A percentile compares a stretch with the other conserved stretches of the same genome.
Evolutionary conservation across 352 stramenopile species (phyloP).

Genomic region (Thraustotheca clavata): DNA sequence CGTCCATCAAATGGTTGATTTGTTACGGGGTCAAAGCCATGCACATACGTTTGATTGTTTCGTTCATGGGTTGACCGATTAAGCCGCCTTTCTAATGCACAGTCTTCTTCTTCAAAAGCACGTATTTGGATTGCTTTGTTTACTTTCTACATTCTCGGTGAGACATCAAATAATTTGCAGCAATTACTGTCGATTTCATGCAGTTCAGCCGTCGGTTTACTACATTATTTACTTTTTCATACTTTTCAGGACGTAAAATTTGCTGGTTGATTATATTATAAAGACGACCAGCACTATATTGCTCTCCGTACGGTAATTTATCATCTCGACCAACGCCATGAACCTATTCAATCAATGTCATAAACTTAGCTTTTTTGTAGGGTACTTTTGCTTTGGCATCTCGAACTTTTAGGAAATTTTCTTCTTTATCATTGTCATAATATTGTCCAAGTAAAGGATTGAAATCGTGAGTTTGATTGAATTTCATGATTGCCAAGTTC

Average conservation of each 20-base stretch:
- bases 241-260: conserved; percentile 42
- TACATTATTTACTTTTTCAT: conserved; percentile 32
- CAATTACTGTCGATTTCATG: conserved; percentile 40
- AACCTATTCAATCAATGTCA: neutral
- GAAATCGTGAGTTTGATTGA: conserved; percentile 54
- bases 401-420: conserved; percentile 33
- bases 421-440: conserved; percentile 47
- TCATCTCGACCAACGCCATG: conserved; percentile 45
- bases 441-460: conserved; percentile 54
- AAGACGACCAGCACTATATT: conserved; percentile 53
- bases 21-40: conserved; percentile 57
- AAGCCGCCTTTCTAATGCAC: conserved; percentile 37
- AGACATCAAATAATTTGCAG: neutral
- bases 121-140: conserved; percentile 40
- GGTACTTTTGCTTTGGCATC: conserved; percentile 27
- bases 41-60: conserved; percentile 39
- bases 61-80: conserved; percentile 58
- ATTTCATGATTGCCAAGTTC: conserved; percentile 45
- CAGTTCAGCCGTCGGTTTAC: conserved; percentile 44
- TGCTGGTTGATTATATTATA: conserved; percentile 76
- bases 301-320: conserved; percentile 45
- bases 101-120: conserved; percentile 32
- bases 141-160: conserved; percentile 18
- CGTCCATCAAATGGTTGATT: conserved; percentile 47
- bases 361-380: neutral